Evolutionary conservation across 2,329 filamentous ascomycete species (phyloP).

Genomic region (Talaromyces sp.): DNA sequence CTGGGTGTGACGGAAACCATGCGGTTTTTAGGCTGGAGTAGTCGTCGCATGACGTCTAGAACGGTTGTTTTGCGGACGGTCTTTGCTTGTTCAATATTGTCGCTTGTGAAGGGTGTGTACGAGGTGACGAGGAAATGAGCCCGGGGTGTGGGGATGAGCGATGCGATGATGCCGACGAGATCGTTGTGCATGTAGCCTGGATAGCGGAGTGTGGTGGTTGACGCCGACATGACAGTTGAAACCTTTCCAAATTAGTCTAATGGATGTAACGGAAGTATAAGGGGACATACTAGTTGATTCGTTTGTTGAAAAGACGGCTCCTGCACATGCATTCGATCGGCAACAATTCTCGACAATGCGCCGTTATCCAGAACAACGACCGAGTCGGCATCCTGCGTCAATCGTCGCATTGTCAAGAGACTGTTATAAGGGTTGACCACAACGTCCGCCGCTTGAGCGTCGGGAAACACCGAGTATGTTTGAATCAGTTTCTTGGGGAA

Average conservation of each 20-base stretch:
- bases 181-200: constrained; percentile 99
- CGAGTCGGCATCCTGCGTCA: constrained; percentile 95
- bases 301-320: constrained; percentile 96
- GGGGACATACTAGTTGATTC: constrained; percentile 69
- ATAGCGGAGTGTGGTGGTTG: constrained; percentile 92
- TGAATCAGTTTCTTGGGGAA: constrained; percentile 99
- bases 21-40: constrained; percentile 96
- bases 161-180: constrained; percentile 91
- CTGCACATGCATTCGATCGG: constrained; percentile 89
- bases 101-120: constrained; percentile 95
- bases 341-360: constrained; percentile 85
- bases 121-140: constrained; percentile 98
- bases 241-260: constrained; percentile 47
- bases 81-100: constrained; percentile 94
- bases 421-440: constrained; percentile 99
- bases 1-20: constrained; percentile 96
- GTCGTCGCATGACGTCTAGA: constrained; percentile 89
- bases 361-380: constrained; percentile 95
- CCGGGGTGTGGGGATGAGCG: constrained; percentile 89
- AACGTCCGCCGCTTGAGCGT: constrained; percentile 83
- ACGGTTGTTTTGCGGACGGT: constrained; percentile 98
- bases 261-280: background rate
- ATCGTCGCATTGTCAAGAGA: constrained; percentile 78
- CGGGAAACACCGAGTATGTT: constrained; percentile 97
- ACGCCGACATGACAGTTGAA: constrained; percentile 97